Conservation (phyloP, 2,329 filamentous ascomycete genomes). For the Ophiocordyceps robertsii region DNA sequence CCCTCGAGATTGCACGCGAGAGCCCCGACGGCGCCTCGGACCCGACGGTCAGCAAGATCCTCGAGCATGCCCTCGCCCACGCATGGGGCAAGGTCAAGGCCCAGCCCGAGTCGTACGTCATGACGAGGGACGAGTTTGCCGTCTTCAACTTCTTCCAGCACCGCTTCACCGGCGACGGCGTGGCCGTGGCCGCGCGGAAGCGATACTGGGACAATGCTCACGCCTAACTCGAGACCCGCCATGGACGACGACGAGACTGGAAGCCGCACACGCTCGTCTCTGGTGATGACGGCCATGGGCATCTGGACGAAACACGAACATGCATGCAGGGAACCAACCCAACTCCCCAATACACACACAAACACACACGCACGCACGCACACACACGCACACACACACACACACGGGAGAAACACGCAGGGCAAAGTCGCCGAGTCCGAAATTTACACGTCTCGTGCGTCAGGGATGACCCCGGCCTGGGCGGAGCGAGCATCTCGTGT, state of each 20-base stretch:
- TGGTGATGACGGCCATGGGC: too few species aligned
- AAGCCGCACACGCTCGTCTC: too few species aligned
- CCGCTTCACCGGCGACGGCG: conserved; percentile 42
- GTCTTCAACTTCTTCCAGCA: conserved; percentile 76
- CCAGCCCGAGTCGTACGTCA: conserved; percentile 56
- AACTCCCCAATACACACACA: too few species aligned
- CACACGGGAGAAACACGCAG: too few species aligned
- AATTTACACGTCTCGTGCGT: too few species aligned
- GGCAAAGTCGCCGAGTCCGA: too few species aligned
- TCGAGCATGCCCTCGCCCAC: conserved; percentile 48
- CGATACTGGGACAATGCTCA: conserved; percentile 38
- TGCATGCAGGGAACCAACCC: too few species aligned
- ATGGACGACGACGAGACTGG: background rate
- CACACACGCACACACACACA: too few species aligned
- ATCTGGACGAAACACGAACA: too few species aligned
- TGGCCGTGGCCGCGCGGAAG: conserved; percentile 32
- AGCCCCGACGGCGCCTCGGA: conserved; percentile 53
- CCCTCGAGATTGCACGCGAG: conserved; percentile 65
- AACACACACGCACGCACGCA: too few species aligned
- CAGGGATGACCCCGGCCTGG: too few species aligned
- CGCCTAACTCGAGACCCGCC: conserved; percentile 14
- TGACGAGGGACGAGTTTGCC: conserved; percentile 66
- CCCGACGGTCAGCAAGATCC: conserved; percentile 45
- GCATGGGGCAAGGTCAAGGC: conserved; percentile 57
- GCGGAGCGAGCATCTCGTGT: too few species aligned